phyloP scores from a whole-genome alignment of 768 basidiomycete species.

The Ramaria rubella region DNA sequence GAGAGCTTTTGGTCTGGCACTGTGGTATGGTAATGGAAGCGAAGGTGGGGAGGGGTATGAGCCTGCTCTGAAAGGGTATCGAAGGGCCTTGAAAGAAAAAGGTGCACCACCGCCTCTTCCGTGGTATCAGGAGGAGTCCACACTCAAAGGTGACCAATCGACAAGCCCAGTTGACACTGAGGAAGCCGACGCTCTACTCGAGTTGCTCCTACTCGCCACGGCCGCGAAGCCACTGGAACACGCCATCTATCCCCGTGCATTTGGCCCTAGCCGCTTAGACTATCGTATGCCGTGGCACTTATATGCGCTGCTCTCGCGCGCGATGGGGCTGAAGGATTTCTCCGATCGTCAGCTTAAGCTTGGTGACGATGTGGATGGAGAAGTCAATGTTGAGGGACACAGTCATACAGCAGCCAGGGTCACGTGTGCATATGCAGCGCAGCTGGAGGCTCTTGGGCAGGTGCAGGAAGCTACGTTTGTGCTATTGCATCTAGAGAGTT shows the following conservation, averaged over 20 bases:
- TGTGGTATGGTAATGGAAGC: constrained; percentile 81
- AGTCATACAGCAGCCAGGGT: constrained; percentile 79
- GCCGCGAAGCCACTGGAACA: constrained; percentile 63
- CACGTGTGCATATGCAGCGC: constrained; percentile 77
- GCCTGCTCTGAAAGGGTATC: constrained; percentile 61
- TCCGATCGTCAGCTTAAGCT: constrained; percentile 50
- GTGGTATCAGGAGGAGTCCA: constrained; percentile 41
- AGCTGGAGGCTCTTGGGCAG: constrained; percentile 75
- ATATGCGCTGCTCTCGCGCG: constrained; percentile 79
- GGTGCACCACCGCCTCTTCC: constrained; percentile 46
- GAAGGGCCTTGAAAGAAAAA: constrained; percentile 34
- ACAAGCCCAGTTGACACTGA: constrained; percentile 24
- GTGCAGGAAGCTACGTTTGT: constrained; percentile 87
- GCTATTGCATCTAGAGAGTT: constrained; percentile 78
- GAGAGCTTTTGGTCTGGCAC: constrained; percentile 77
- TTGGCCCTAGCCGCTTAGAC: constrained; percentile 69
- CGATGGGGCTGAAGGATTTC: constrained; percentile 79
- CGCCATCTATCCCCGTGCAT: constrained; percentile 66
- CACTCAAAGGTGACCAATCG: constrained; percentile 6
- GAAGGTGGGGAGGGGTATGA: constrained; percentile 52
- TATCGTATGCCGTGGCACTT: constrained; percentile 88
- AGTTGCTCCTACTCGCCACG: constrained; percentile 71
- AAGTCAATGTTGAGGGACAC: constrained; percentile 55
- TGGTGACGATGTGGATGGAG: constrained; percentile 18
- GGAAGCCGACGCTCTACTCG: constrained; percentile 64